Evolutionary conservation across 768 basidiomycete species (phyloP), one percentile per base, ranked within the genome.

Genomic region (Termitomyces sp.): DNA sequence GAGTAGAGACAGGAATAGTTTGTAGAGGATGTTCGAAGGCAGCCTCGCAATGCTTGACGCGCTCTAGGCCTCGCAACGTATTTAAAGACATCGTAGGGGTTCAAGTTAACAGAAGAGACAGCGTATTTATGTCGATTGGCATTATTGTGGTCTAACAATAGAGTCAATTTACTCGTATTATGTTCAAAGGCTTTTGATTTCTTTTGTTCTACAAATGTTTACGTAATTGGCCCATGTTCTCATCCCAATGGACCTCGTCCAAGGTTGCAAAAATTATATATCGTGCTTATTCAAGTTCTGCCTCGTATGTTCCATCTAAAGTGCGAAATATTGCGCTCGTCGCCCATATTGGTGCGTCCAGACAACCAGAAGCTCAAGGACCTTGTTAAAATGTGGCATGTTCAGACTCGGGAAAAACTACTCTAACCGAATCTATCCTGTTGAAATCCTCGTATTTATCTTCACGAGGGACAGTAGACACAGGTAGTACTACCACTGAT

Each of bases 401-500:
- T 56, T 51, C 55, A 94, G 92, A 94, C 73, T 94, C 92, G 7
- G 92, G 92, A 36, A 94, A 94, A 76, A 94, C 92, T 0, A 94
- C 92, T 4, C 72, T 95, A 31, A 94, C 92, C 1, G 92, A 95
- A 74, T 94, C 93, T 10, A 90, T 95, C 46, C 79, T 95, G 29
- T 82, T 88, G 59, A 85, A 82, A 56, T 92, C 91, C 6, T 81
- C 83, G 1, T 94, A 91, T 71, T 76, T 95, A 34, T 79, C 85
- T 5, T 74, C 81, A 32, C 83, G 91, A 10, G 94, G 94, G 25
- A 86, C 93, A 2, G 93, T 95, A 12, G 94, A 95, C 70, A 89
- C 88, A 3, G 94, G 93, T 20, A 94, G 92, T 64, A 96, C 93
- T 7, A 93, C 87, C 1, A 95, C 93, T 3, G 94, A 95, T 71